phyloP scores from a whole-genome alignment of 2,329 filamentous ascomycete genomes.

The Aphanoascus verrucosus region DNA sequence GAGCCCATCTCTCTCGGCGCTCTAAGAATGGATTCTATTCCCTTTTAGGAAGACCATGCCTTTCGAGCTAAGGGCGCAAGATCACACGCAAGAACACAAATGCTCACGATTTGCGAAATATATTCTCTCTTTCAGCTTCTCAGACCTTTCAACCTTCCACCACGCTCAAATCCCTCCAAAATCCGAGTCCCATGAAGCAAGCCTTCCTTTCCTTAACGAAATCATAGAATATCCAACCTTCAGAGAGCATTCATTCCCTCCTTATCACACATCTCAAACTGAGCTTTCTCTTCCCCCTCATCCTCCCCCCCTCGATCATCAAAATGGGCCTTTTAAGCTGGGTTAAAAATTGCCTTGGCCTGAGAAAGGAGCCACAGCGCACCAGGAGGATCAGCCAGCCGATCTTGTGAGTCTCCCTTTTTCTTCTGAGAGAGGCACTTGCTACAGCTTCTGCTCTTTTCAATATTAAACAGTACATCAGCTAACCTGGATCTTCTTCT shows the following conservation, averaged over 20 bases:
- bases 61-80: not conserved
- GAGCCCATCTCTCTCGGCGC: not conserved
- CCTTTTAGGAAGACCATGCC: not conserved
- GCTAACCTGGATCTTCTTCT: not conserved
- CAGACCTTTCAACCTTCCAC: not conserved
- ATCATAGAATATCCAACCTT: no score
- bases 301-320: not conserved
- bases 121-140: not conserved
- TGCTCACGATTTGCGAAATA: not conserved
- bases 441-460: not conserved
- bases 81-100: not conserved
- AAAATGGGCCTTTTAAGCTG: not conserved
- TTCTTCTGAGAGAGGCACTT: not conserved
- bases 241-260: no score
- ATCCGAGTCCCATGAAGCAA: no score
- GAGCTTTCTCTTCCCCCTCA: no score
- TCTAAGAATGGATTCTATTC: not conserved
- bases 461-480: not conserved
- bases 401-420: not conserved
- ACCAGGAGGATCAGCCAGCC: not conserved
- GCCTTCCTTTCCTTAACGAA: no score
- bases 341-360: not conserved
- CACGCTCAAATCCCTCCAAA: no score
- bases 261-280: no score
- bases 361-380: not conserved